Evolutionary conservation across 306 rosid species (phyloP).

Genomic region (Macrotyloma uniflorum): DNA sequence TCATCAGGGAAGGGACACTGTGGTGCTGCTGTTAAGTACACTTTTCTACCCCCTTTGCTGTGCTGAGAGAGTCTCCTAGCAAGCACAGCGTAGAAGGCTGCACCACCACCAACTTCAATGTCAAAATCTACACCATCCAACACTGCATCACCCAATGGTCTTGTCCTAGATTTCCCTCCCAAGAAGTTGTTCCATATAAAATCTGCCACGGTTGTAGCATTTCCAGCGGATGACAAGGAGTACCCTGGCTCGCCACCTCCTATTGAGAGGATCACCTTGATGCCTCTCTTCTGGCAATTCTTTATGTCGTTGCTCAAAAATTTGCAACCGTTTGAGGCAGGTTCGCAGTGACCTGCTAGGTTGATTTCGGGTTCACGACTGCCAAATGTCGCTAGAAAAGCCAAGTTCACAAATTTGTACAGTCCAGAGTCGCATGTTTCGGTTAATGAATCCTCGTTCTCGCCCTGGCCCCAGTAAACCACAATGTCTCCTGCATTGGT

Average conservation of each 20-base stretch:
- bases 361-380: slow-evolving; percentile 40
- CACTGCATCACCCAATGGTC: slow-evolving; percentile 59
- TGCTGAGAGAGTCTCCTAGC: slow-evolving; percentile 28
- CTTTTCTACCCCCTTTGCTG: slow-evolving; percentile 22
- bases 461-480: slow-evolving; percentile 45
- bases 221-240: slow-evolving; percentile 53
- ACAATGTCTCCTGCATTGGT: slow-evolving; percentile 31
- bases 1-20: slow-evolving; percentile 70
- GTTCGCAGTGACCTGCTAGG: slow-evolving; percentile 50
- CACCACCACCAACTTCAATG: slow-evolving; percentile 57
- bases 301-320: slow-evolving; percentile 41
- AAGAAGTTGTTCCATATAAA: slow-evolving; percentile 64
- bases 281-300: slow-evolving; percentile 53
- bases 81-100: slow-evolving; percentile 21
- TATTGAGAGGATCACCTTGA: slow-evolving; percentile 61
- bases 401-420: slow-evolving; percentile 36
- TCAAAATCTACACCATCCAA: slow-evolving; percentile 71
- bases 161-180: slow-evolving; percentile 50
- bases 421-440: slow-evolving; percentile 42
- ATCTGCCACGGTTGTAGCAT: slow-evolving; percentile 48
- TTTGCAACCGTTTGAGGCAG: slow-evolving; percentile 42
- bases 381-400: slow-evolving; percentile 39
- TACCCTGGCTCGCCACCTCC: slow-evolving; percentile 56
- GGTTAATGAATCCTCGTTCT: slow-evolving; percentile 21
- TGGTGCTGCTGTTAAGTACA: slow-evolving; percentile 59